Conservation (phyloP, 352 stramenopile species). For the Pythium volutum region DNA sequence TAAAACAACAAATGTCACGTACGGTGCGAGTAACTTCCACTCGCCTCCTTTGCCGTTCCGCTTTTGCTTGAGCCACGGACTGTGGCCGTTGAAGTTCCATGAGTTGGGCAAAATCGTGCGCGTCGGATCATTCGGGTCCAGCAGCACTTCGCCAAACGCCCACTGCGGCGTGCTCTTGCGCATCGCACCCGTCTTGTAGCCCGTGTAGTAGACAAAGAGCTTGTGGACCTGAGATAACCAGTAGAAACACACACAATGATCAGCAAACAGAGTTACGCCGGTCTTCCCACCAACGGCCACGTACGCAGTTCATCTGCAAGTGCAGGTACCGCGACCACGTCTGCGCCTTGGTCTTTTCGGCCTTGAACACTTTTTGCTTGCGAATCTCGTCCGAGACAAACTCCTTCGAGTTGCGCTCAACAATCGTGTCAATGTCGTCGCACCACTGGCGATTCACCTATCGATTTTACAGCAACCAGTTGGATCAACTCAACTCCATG, state of each 20-base stretch:
- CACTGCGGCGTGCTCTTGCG: slow-evolving; percentile 56
- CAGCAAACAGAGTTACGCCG: no score
- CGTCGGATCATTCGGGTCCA: slow-evolving; percentile 77
- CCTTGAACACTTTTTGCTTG: slow-evolving; percentile 41
- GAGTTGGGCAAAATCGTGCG: slow-evolving; percentile 63
- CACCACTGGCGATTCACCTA: slow-evolving; percentile 50
- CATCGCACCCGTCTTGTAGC: slow-evolving; percentile 76
- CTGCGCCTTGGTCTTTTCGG: slow-evolving; percentile 39
- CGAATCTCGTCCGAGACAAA: slow-evolving; percentile 38
- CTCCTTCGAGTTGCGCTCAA: slow-evolving; percentile 34
- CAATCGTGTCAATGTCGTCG: slow-evolving; percentile 47
- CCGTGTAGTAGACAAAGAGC: slow-evolving; percentile 81
- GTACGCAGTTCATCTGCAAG: slow-evolving; percentile 67
- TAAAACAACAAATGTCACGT: background rate
- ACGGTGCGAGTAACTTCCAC: slow-evolving; percentile 55
- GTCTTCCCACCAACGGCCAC: background rate
- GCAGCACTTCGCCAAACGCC: slow-evolving; percentile 62
- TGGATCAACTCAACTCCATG: background rate
- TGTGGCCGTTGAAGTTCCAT: slow-evolving; percentile 69
- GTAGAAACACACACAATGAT: background rate
- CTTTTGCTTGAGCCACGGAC: slow-evolving; percentile 50
- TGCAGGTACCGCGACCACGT: slow-evolving; percentile 70
- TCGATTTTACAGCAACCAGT: background rate
- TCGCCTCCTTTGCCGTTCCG: slow-evolving; percentile 77
- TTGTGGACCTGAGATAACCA: slow-evolving; percentile 43